These are phyloP conservation scores for Akanthomyces lecanii DNA, from an alignment of 2,329 filamentous ascomycete genomes.

Conservation along the genomic window DNA sequence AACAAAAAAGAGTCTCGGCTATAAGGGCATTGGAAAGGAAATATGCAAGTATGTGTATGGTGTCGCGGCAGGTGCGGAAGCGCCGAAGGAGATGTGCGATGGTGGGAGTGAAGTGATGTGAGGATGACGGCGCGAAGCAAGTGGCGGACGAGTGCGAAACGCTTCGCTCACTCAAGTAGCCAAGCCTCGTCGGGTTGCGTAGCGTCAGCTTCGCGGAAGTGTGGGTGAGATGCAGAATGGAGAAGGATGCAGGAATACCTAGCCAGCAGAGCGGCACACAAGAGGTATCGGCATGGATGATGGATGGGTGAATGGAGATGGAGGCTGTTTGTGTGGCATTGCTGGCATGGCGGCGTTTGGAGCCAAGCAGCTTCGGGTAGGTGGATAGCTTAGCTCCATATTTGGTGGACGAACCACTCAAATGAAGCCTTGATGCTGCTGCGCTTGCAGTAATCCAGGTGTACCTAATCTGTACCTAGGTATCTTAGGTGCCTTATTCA, in stretches of 20 bases:
- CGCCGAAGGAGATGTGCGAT: not conserved
- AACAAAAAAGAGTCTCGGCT: not conserved
- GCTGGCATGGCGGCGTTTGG: not conserved
- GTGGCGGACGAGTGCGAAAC: not conserved
- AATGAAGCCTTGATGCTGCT: not conserved
- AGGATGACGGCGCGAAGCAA: not conserved
- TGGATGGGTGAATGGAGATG: not conserved
- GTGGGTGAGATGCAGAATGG: not conserved
- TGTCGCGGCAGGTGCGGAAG: not conserved
- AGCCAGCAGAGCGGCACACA: not conserved
- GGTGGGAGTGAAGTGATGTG: not conserved
- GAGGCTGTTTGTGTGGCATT: not conserved
- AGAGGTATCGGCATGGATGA: not conserved
- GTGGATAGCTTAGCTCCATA: constrained; percentile 1
- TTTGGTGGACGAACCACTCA: not conserved
- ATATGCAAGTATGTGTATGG: not conserved
- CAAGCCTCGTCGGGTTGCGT: constrained; percentile 3
- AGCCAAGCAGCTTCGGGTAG: not conserved
- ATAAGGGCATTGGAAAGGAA: not conserved
- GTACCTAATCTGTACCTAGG: too few relatives aligned
- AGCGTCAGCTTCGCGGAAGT: not conserved
- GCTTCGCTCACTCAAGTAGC: not conserved
- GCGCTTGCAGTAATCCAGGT: not conserved
- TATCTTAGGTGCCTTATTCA: too few relatives aligned
- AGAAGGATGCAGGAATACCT: not conserved